Percentiles rank a stretch among this genome's conserved stretches.
Conservation (phyloP, 2,329 filamentous ascomycete species). For the Diaporthe sp. region DNA sequence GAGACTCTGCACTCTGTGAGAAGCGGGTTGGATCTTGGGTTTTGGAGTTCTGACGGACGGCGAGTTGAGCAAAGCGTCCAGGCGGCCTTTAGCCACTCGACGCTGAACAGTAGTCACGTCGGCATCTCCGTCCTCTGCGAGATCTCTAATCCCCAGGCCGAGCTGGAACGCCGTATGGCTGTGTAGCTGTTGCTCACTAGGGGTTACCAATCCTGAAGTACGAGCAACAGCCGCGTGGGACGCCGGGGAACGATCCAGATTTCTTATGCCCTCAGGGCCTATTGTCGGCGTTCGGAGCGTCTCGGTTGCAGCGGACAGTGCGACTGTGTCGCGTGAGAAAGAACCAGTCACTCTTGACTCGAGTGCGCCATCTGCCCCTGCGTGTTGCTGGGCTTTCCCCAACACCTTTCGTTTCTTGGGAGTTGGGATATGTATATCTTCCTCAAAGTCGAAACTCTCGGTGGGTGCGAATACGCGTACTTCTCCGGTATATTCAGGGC, state of each 20-base stretch:
- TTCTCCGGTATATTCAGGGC: constrained; percentile 47
- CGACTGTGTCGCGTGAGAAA: background rate
- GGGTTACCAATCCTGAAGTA: constrained; percentile 32
- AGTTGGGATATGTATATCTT: constrained; percentile 59
- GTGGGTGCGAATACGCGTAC: constrained; percentile 54
- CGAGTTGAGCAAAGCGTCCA: constrained; percentile 36
- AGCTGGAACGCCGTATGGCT: background rate
- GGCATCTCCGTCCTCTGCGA: constrained; percentile 37
- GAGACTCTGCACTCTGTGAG: background rate
- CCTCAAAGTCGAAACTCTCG: constrained; percentile 74
- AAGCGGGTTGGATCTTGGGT: constrained; percentile 9
- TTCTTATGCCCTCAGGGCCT: background rate
- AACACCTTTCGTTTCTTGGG: constrained; percentile 52
- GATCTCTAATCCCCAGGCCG: constrained; percentile 31
- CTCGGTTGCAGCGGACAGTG: background rate
- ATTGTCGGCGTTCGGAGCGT: background rate
- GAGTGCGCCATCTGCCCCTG: background rate
- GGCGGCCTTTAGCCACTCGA: constrained; percentile 24
- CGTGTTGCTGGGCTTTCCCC: background rate
- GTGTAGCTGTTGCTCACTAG: background rate
- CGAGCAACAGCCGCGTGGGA: background rate
- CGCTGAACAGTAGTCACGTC: constrained; percentile 6
- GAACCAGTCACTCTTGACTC: background rate
- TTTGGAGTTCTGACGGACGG: constrained; percentile 1
- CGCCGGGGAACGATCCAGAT: background rate